Evolutionary conservation across 805 yeast genomes (phyloP), one percentile per base, ranked within the genome.

Genomic region (Yarrowia alimentaria): DNA sequence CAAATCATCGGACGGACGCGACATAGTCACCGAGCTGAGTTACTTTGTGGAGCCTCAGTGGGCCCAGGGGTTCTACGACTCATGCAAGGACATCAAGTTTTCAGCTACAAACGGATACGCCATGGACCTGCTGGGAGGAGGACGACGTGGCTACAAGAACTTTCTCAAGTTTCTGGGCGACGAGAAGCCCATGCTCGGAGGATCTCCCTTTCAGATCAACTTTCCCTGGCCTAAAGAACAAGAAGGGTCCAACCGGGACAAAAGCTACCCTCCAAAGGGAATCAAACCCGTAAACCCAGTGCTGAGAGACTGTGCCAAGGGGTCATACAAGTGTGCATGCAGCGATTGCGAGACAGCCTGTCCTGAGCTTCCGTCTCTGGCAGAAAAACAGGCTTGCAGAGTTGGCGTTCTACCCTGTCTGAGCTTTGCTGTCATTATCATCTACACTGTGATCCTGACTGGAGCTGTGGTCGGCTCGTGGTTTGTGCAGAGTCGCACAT

Each of bases 51-150:
- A 77, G 53, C 71, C 77, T 1, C 60, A 60, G 1, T 78, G 79
- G 71, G 96, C 95, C 0, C 60, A 72, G 0, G 70, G 60, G 1
- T 79, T 91, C 60, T 91, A 71, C 62, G 84, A 89, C 52, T 86
- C 96, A 1, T 91, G 99, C 69, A 85, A 85, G 58, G 80, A 82
- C 56, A 83, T 91, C 63, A 89, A 91, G 67, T 90, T 93, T 64
- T 80, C 91, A 3, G 96, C 96, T 6, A 89, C 97, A 2, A 91
- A 90, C 65, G 96, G 97, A 2, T 86, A 77, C 60, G 98, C 96
- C 8, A 89, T 91, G 97, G 98, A 91, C 63, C 73, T 91, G 31
- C 82, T 91, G 32, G 99, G 99, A 6, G 99, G 99, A n/a, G 98
- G 98, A 1, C 97, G 98, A 2, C 75, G 73, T 51, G 78, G 81